Evolutionary conservation across 2,329 filamentous ascomycete genomes (phyloP), one percentile per base, ranked within the genome.

Genomic region (Paracoccidioides brasiliensis): DNA sequence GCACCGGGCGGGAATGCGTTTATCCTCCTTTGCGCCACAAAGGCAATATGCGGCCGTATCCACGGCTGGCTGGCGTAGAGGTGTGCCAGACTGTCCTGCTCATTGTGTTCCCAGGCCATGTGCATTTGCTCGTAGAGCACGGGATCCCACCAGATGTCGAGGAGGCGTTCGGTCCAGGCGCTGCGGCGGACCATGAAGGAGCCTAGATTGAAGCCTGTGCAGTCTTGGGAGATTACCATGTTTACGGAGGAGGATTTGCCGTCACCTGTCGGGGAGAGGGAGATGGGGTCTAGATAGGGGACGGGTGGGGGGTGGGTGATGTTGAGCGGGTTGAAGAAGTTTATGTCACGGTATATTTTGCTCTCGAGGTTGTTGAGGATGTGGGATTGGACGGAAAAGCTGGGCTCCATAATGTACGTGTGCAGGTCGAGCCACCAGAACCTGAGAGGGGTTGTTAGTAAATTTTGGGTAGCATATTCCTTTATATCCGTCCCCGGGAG

Each of bases 371-470:
- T 72, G 70, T 90, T 82, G 78, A 98, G 96, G 64, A 98, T 82
- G 70, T 98, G 91, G 45, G 80, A 78, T 69, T 97, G 90, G 22
- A 98, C 79, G 8, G 91, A 95, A 70, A 90, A 88, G 22, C 82
- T 84, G 3, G 90, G 89, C 68, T 98, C 93, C 93, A 98, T 98
- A 70, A 98, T 85, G 72, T 91, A 94, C 3, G 93, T 98, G 74
- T 95, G 95, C 42, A 97, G 81, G 70, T 98, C 93, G 56, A 98
- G 78, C 91, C 93, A 98, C 93, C 93, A 98, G 66, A 98, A 93
- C 90, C 90, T 95, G 67, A 56, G 63, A 61, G 56, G 52, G 33
- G 33, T n/a, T 40, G 32, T 41, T 15, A 30, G 22, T 14, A 37
- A 41, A n/a, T 33, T 5, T 32, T 30, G n/a, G 8, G 8, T 6